Conservation (phyloP, 352 stramenopile species). For the Globisporangium emineosum region DNA sequence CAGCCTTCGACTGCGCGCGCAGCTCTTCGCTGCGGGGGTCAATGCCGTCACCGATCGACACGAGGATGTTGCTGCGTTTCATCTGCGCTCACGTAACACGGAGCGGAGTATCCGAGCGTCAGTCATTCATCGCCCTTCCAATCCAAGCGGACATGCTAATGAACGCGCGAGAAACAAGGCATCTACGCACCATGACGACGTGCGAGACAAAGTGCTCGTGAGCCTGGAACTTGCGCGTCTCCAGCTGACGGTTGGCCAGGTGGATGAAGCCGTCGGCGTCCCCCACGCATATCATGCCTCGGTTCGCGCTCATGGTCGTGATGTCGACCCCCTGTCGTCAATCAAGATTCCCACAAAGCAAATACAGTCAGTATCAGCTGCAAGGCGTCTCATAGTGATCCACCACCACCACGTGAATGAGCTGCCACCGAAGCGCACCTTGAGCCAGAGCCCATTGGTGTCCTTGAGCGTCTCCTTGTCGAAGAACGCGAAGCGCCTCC, state of each 20-base stretch:
- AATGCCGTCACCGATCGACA: slow-evolving; percentile 84
- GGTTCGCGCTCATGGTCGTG: slow-evolving; percentile 85
- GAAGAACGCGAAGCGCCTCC: slow-evolving; percentile 88
- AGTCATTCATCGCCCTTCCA: background rate
- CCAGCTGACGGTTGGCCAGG: slow-evolving; percentile 76
- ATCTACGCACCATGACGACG: slow-evolving; percentile 72
- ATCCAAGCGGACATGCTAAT: background rate
- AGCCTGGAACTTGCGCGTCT: slow-evolving; percentile 80
- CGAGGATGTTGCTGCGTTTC: slow-evolving; percentile 85
- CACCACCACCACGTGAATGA: background rate
- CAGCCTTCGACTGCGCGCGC: slow-evolving; percentile 71
- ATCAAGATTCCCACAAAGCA: slow-evolving; percentile 5
- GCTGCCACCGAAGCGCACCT: slow-evolving; percentile 31
- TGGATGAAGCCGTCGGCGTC: slow-evolving; percentile 84
- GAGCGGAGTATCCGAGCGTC: background rate
- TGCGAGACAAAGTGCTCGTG: slow-evolving; percentile 87
- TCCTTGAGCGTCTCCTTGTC: slow-evolving; percentile 88
- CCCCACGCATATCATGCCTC: slow-evolving; percentile 80
- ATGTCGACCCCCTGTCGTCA: slow-evolving; percentile 73
- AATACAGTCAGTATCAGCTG: background rate
- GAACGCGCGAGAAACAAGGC: background rate
- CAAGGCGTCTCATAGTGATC: background rate
- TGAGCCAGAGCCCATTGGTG: slow-evolving; percentile 78
- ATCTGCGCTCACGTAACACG: slow-evolving; percentile 40
- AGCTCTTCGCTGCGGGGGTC: slow-evolving; percentile 77